Evolutionary conservation across 345 rosid genomes (phyloP), one percentile per base, ranked within the genome.

Genomic region (Trapa bicornis): DNA sequence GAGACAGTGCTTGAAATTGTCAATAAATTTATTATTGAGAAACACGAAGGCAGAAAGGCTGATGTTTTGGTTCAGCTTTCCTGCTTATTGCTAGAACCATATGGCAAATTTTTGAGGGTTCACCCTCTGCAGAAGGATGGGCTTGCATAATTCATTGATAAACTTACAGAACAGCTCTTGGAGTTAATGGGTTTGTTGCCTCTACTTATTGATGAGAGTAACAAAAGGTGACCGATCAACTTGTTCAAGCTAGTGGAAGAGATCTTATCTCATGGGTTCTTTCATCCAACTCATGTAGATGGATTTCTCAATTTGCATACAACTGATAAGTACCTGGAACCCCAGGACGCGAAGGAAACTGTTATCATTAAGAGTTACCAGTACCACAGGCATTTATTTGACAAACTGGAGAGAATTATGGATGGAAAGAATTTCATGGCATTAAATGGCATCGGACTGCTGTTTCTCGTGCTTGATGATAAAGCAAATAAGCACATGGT

Each of bases 341-440:
- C 67, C 29, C 16, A 41, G 60, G 83, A 75, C 68, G 86, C 72
- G 14, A 67, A 79, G 64, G 68, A 71, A 58, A 85, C 76, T 74
- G 73, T 69, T 15, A 68, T 73, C 15, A 61, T 83, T 65, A 75
- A 74, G 77, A 89, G 99, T 79, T 89, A 94, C 69, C 97, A 94
- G 78, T 91, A 94, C 69, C 97, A 94, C 54, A 82, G 93, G 67
- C 89, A 89, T 79, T 82, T 89, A 53, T 89, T 91, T 76, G 79
- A 84, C 68, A 85, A 82, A 80, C 75, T 89, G 48, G 79, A 85
- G 71, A 75, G 68, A 64, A 74, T 87, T 66, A 48, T 83, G 53
- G 69, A 58, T 67, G 73, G 64, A 75, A 91, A 83, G 82, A 78
- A 81, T 62, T 75, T 74, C 45, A 38, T 69, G 71, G 80, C 69